Conservation (phyloP, 1,284 basidiomycete species). For the Exobasidium cylindrosporum region DNA sequence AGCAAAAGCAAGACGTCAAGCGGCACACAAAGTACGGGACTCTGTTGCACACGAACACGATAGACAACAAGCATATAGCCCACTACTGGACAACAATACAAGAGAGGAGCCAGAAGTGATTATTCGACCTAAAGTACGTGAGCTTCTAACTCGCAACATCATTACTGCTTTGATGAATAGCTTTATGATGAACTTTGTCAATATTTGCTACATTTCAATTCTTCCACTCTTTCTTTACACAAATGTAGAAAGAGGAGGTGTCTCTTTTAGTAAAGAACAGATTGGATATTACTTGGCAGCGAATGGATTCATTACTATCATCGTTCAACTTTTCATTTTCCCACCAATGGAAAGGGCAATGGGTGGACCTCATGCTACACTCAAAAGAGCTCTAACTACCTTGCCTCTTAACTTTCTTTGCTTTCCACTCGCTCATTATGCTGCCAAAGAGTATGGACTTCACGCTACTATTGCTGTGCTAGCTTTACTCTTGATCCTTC, state of each 20-base stretch:
- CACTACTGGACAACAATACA: not conserved
- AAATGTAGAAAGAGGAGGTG: constrained; percentile 25
- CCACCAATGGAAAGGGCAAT: constrained; percentile 26
- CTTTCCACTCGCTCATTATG: constrained; percentile 31
- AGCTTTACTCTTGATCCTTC: constrained; percentile 19
- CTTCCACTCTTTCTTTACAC: constrained; percentile 41
- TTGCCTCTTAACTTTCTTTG: constrained; percentile 29
- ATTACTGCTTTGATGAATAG: constrained; percentile 39
- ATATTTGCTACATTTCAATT: constrained; percentile 33
- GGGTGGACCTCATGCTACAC: constrained; percentile 28
- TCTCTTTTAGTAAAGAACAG: constrained; percentile 24
- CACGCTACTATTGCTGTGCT: constrained; percentile 17
- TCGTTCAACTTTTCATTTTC: constrained; percentile 34
- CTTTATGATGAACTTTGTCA: constrained; percentile 33
- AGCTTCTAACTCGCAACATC: constrained; percentile 14
- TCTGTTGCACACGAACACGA: too few species aligned
- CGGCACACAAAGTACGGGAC: not conserved
- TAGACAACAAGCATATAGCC: not conserved
- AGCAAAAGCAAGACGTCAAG: constrained; percentile 17
- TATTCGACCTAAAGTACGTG: not conserved
- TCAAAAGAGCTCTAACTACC: constrained; percentile 21
- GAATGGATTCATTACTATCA: constrained; percentile 30
- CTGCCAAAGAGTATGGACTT: constrained; percentile 11
- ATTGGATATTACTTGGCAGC: constrained; percentile 36
- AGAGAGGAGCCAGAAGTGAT: not conserved